Conservation (phyloP, 2,329 filamentous ascomycete species). For the Diaporthe vexans region DNA sequence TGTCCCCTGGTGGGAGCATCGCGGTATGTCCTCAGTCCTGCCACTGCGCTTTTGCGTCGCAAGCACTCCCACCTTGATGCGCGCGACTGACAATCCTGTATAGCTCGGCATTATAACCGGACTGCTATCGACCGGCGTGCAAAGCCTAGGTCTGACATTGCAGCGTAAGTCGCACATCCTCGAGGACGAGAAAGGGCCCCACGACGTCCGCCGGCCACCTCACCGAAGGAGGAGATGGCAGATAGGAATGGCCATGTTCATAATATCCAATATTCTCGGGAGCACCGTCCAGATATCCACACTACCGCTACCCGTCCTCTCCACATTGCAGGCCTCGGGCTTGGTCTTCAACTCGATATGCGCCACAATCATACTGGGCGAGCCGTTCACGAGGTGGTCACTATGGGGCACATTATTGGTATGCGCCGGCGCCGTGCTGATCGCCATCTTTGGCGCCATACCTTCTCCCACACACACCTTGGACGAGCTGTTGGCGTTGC, state of each 20-base stretch:
- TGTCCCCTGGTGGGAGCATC: conserved; percentile 84
- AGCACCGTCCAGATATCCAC: conserved; percentile 99
- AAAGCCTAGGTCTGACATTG: conserved; percentile 93
- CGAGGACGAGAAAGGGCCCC: conserved; percentile 90
- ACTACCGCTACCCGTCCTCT: conserved; percentile 91
- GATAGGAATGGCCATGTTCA: conserved; percentile 97
- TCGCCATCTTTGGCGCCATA: conserved; percentile 94
- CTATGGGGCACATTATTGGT: conserved; percentile 90
- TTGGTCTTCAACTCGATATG: conserved; percentile 99
- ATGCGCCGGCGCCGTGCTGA: conserved; percentile 88
- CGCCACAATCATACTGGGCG: conserved; percentile 90
- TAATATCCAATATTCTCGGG: conserved; percentile 92
- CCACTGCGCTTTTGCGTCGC: conserved; percentile 1
- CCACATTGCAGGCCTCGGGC: conserved; percentile 94
- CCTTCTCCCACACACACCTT: conserved; percentile 92
- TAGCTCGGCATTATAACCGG: conserved; percentile 95
- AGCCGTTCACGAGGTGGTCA: conserved; percentile 96
- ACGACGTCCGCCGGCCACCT: conserved; percentile 85
- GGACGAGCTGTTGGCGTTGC: conserved; percentile 81
- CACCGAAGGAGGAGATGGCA: conserved; percentile 95
- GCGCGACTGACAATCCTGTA: conserved; percentile 44
- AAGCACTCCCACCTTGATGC: not conserved
- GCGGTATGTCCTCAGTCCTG: conserved; percentile 67
- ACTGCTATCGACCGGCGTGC: conserved; percentile 91
- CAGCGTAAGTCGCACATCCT: conserved; percentile 98